phyloP scores from a whole-genome alignment of 306 rosid species.

The Delonix regia region DNA sequence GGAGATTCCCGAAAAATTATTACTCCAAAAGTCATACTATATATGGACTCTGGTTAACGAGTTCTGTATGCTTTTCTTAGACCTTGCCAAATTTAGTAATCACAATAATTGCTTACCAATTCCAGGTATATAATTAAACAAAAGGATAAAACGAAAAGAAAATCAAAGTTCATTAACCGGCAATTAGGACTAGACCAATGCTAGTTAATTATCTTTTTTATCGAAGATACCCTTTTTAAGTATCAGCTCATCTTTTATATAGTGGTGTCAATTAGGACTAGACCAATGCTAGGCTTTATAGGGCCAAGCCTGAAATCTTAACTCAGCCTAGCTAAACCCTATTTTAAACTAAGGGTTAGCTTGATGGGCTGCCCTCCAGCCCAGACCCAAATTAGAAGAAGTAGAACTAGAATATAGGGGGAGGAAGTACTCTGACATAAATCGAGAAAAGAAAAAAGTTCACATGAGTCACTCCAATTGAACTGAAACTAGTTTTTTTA shows the following conservation, averaged over 20 bases:
- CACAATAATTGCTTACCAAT: not conserved
- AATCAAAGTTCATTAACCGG: not conserved
- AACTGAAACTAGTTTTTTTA: not conserved
- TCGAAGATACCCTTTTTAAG: too few species aligned
- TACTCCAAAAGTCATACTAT: not conserved
- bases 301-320: not conserved
- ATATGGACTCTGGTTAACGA: not conserved
- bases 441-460: not conserved
- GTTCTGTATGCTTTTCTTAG: not conserved
- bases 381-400: not conserved
- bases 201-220: too few species aligned
- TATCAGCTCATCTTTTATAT: too few species aligned
- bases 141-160: not conserved
- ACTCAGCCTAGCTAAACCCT: not conserved
- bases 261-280: too few species aligned
- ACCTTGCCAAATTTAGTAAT: not conserved
- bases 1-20: not conserved
- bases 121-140: not conserved
- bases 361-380: not conserved
- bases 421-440: not conserved
- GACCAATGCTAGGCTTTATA: too few species aligned
- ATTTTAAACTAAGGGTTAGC: not conserved
- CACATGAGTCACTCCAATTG: not conserved
- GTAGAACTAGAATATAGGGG: not conserved
- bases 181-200: too few species aligned